Conservation (phyloP, 768 basidiomycete genomes). For the Tricholoma sp. region DNA sequence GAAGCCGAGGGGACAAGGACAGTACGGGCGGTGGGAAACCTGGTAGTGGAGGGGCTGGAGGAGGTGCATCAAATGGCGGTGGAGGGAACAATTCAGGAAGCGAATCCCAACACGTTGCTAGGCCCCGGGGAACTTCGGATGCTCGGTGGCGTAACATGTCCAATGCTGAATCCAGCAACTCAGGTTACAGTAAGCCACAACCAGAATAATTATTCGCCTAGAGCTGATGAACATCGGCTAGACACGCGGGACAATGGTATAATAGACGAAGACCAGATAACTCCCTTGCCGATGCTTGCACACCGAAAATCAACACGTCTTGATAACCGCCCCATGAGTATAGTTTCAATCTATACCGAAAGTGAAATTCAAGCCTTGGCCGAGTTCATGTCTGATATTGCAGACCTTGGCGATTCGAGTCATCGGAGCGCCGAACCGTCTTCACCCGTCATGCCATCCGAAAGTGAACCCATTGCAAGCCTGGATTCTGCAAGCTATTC, state of each 20-base stretch:
- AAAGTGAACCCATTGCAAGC: not conserved
- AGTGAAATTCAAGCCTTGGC: constrained; percentile 46
- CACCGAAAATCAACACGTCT: constrained; percentile 18
- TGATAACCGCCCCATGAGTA: constrained; percentile 32
- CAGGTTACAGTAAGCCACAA: constrained; percentile 24
- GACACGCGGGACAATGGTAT: not conserved
- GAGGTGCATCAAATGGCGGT: constrained; percentile 27
- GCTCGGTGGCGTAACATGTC: constrained; percentile 44
- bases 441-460: not conserved
- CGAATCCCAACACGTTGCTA: constrained; percentile 33
- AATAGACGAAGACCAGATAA: constrained; percentile 16
- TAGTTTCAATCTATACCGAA: constrained; percentile 44
- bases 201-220: constrained; percentile 1
- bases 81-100: constrained; percentile 21
- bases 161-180: constrained; percentile 17
- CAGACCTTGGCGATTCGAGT: constrained; percentile 2
- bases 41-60: constrained; percentile 26
- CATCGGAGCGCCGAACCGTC: not conserved
- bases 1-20: constrained; percentile 46
- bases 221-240: not conserved
- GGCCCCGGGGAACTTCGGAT: constrained; percentile 73
- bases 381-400: constrained; percentile 37
- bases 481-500: constrained; percentile 9
- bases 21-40: constrained; percentile 27
- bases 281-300: constrained; percentile 21